Percentiles rank a stretch among this genome's conserved stretches.
Conservation (phyloP, 2,329 filamentous ascomycete genomes). For the Talaromyces sp. region DNA sequence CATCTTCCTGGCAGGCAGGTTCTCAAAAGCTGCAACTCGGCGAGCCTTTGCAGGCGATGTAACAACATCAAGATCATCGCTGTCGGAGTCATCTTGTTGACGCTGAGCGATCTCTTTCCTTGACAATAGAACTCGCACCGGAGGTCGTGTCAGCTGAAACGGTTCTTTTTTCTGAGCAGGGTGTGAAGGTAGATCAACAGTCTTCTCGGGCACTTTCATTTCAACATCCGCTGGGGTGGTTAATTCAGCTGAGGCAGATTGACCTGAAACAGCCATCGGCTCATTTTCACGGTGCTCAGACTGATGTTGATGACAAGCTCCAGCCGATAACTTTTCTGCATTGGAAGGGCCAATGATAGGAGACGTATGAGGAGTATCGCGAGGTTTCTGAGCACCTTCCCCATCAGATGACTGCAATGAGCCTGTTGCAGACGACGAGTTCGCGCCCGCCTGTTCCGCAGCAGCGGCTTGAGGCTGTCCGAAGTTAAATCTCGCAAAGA, state of each 20-base stretch:
- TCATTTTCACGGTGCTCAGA: constrained; percentile 7
- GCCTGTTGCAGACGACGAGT: constrained; percentile 49
- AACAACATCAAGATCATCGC: constrained; percentile 65
- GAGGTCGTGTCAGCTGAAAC: constrained; percentile 27
- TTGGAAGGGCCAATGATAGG: constrained; percentile 41
- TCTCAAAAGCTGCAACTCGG: constrained; percentile 68
- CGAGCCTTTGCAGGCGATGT: constrained; percentile 46
- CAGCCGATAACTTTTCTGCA: constrained; percentile 7
- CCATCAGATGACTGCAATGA: constrained; percentile 53
- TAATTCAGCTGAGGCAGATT: not conserved
- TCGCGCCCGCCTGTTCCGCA: constrained; percentile 30
- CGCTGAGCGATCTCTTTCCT: constrained; percentile 39
- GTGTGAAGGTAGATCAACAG: constrained; percentile 23
- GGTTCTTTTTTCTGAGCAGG: constrained; percentile 31
- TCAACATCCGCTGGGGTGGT: not conserved
- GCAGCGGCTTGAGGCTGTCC: constrained; percentile 47
- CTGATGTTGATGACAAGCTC: not conserved
- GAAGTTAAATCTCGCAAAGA: constrained; percentile 85
- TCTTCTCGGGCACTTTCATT: not conserved
- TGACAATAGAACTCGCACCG: constrained; percentile 45
- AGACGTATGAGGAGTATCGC: constrained; percentile 74
- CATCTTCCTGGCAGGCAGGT: constrained; percentile 64
- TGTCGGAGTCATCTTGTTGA: constrained; percentile 50
- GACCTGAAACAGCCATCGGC: constrained; percentile 33
- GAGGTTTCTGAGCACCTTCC: constrained; percentile 45